Conservation (phyloP, 306 rosid species). For the Delonix regia region DNA sequence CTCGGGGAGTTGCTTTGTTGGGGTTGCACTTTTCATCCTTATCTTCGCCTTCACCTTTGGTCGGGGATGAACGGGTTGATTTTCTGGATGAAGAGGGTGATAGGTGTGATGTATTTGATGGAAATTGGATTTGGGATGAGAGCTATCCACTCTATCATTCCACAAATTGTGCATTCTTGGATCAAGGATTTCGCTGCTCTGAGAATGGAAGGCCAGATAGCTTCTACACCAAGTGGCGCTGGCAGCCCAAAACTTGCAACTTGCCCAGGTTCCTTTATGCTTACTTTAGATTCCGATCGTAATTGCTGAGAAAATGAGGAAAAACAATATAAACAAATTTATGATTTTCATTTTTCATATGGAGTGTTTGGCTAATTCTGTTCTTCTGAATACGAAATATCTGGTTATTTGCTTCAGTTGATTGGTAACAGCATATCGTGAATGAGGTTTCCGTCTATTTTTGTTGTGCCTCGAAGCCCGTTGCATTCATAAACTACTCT, state of each 20-base stretch:
- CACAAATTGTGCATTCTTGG: constrained; percentile 65
- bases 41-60: constrained; percentile 25
- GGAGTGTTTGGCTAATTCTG: constrained; percentile 1
- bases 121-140: constrained; percentile 94
- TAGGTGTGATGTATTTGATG: constrained; percentile 70
- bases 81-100: constrained; percentile 58
- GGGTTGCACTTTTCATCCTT: constrained; percentile 35
- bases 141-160: constrained; percentile 77
- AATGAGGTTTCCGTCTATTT: neutral
- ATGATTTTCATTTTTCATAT: neutral
- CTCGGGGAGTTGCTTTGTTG: constrained; percentile 40
- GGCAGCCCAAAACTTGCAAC: constrained; percentile 89
- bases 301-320: constrained; percentile 4
- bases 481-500: neutral
- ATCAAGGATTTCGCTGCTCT: constrained; percentile 76
- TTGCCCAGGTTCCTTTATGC: constrained; percentile 73
- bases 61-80: constrained; percentile 33
- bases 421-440: neutral
- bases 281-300: neutral
- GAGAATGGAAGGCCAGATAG: constrained; percentile 78
- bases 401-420: constrained; percentile 25
- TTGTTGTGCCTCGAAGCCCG: neutral
- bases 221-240: constrained; percentile 85
- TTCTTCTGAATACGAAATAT: neutral
- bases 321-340: neutral